Conservation (phyloP, 345 rosid species). For the Draba incana region DNA sequence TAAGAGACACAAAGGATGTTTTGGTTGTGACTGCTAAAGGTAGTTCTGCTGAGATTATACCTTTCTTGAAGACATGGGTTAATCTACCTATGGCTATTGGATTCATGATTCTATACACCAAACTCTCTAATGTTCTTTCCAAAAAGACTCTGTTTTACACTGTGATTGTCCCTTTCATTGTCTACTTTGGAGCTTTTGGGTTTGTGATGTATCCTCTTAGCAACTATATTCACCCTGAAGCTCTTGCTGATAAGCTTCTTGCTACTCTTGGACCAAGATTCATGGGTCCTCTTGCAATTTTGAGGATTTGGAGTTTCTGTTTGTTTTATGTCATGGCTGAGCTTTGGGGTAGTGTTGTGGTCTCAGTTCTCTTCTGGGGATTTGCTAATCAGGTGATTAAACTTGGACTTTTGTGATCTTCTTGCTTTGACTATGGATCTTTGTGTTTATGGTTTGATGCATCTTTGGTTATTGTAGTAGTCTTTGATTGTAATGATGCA, state of each 20-base stretch:
- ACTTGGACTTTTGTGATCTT: neutral
- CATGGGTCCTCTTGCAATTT: conserved; percentile 93
- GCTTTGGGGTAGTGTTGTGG: conserved; percentile 97
- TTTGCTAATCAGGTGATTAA: conserved; percentile 89
- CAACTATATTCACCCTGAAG: conserved; percentile 79
- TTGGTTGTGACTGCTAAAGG: conserved; percentile 96
- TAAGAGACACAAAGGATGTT: conserved; percentile 96
- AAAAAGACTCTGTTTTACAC: conserved; percentile 85
- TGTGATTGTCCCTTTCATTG: conserved; percentile 84
- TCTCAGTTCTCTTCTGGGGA: conserved; percentile 98
- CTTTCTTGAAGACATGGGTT: conserved; percentile 97
- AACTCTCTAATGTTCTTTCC: conserved; percentile 75
- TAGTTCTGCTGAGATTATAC: conserved; percentile 96
- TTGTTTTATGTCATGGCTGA: conserved; percentile 99
- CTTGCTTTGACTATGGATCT: conserved; percentile 4
- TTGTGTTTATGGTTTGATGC: conserved; percentile 12
- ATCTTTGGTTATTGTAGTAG: neutral
- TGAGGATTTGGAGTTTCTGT: conserved; percentile 97
- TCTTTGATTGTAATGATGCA: conserved; percentile 4
- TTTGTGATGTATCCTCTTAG: conserved; percentile 93
- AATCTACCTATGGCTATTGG: conserved; percentile 99
- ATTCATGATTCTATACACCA: conserved; percentile 85
- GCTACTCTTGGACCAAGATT: conserved; percentile 79
- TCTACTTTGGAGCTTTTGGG: conserved; percentile 94
- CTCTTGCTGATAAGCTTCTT: conserved; percentile 86